Conservation (phyloP, 768 basidiomycete genomes). For the Tephrocybe rancida region DNA sequence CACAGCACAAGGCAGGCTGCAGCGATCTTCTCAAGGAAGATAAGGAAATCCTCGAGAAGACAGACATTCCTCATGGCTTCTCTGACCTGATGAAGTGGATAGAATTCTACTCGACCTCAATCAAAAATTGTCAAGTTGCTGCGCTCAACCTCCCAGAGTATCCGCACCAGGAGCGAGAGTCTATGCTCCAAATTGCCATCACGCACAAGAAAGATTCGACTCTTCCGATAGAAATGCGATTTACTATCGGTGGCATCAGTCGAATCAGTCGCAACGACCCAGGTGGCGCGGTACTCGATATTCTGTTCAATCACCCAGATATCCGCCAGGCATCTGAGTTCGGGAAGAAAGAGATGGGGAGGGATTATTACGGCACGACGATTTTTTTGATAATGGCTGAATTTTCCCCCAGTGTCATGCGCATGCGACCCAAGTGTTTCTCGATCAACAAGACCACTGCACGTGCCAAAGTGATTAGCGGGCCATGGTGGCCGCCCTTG, state of each 20-base stretch:
- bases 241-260: neutral
- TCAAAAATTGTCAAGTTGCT: neutral
- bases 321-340: neutral
- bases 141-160: neutral
- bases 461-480: neutral
- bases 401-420: neutral
- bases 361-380: constrained; percentile 1
- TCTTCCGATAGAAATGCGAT: neutral
- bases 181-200: neutral
- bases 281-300: neutral
- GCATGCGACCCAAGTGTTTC: neutral
- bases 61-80: neutral
- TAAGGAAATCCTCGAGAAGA: neutral
- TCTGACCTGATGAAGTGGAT: neutral
- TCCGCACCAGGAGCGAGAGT: neutral
- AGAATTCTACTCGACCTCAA: neutral
- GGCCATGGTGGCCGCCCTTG: neutral
- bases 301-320: neutral
- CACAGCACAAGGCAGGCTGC: neutral
- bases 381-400: neutral
- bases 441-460: constrained; percentile 1
- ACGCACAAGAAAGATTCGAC: neutral
- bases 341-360: neutral
- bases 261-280: neutral
- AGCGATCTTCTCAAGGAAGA: neutral